Base-by-base conservation (phyloP, 1,284 basidiomycete genomes). In the Entoloma clypeatum region DNA sequence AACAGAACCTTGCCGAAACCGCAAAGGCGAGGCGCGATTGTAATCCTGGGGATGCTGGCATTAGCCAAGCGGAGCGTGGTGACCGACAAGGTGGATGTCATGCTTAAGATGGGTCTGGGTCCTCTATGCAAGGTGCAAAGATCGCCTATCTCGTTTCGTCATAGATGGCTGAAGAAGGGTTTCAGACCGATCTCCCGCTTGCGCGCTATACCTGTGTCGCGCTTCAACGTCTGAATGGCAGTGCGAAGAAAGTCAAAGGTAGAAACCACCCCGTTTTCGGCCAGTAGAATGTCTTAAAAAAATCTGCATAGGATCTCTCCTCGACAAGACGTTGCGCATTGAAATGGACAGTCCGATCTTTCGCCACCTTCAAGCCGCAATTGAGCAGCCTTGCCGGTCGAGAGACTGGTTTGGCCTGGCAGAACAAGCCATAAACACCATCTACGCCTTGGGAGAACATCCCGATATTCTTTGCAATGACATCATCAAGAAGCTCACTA, bases 191-290 rank as follows among this genome's bases (percentile, higher is more conserved):
- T 61, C 73, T 96, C 8, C 87, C 84, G 1, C 77, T 99, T 11
- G 92, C 94, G 1, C 78, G 90, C 39, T 97, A 97, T 60, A 96
- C 93, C 0, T 97, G 92, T 56, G 81, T 98, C 33, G 93, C 94
- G 0, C 68, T 99, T 23, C 91, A 95, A 54, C 79, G 95, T 0
- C 71, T 99, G 11, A 90, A 91, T 35, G 96, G 96, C 1, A 96
- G 90, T 54, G 88, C 82, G 22, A 99, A 98, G 72, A 99, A 98
- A 62, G 81, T 99, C 52, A 99, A 99, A 71, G 95, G 90, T 83
- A 42, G 1, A 10, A 26, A 41, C 13, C 6, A 28, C 5, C 5
- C 27, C 26, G 9, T 22, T 23, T 10, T 36, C 21, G 7, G 44
- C 24, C 11, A 5, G 17, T 31, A 29, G 8, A 14, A n/a, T 23